These are phyloP conservation scores for Fagopyrum tataricum DNA, from an alignment of 148 eudicot genomes.

Conservation along the genomic window DNA sequence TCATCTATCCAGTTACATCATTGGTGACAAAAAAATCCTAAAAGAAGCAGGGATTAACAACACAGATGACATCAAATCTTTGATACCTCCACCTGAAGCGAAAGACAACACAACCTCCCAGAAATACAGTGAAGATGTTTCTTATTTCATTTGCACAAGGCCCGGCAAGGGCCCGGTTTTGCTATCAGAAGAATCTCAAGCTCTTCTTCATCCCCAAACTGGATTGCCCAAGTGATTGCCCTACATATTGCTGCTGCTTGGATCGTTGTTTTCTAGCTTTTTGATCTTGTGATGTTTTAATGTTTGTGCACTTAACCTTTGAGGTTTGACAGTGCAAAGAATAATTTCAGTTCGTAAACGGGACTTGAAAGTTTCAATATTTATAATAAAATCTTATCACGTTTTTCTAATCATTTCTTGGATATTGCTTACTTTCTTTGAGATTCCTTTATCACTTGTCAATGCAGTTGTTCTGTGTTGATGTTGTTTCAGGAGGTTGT, in stretches of 20 bases:
- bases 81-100: conserved; percentile 59
- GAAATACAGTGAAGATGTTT: conserved; percentile 60
- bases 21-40: conserved; percentile 81
- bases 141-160: conserved; percentile 83
- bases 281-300: neutral
- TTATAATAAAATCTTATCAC: neutral
- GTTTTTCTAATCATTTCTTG: neutral
- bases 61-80: conserved; percentile 59
- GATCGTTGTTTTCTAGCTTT: neutral
- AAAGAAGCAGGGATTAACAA: conserved; percentile 68
- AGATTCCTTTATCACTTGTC: neutral
- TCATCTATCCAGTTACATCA: conserved; percentile 45
- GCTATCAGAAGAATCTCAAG: conserved; percentile 52
- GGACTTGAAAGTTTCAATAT: neutral
- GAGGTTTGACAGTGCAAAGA: neutral
- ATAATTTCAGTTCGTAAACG: neutral
- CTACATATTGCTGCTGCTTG: neutral
- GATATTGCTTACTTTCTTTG: neutral
- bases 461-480: neutral
- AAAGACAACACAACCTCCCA: conserved; percentile 37
- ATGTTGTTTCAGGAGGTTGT: too few relatives aligned
- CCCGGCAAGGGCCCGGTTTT: conserved; percentile 83
- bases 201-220: conserved; percentile 66
- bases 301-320: neutral
- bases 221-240: conserved; percentile 72